These are phyloP conservation scores for Asterochloris sp. DNA, from an alignment of 139 green algal genomes.

Conservation along the genomic window DNA sequence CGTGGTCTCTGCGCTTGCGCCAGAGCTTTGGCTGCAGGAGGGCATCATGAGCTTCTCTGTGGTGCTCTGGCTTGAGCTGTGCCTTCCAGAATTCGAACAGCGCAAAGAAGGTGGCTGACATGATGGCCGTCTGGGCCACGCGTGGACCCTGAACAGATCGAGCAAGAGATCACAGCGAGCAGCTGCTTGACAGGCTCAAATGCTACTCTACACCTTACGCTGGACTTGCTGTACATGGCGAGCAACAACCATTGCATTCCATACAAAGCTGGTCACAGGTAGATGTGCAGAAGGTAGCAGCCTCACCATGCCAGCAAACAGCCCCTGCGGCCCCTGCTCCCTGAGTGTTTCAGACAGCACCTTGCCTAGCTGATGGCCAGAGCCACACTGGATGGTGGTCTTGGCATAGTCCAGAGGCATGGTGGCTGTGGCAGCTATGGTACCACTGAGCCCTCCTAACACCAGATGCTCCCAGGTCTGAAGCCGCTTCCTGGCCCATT, in stretches of 20 bases:
- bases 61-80: constrained; percentile 18
- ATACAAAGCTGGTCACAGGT: not conserved
- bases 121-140: constrained; percentile 58
- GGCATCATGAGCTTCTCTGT: constrained; percentile 10
- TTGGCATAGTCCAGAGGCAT: constrained; percentile 77
- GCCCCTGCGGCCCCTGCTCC: constrained; percentile 24
- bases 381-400: constrained; percentile 66
- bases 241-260: not conserved
- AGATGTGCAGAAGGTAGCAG: not conserved
- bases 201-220: not conserved
- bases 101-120: constrained; percentile 70
- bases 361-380: constrained; percentile 21
- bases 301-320: constrained; percentile 57
- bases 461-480: constrained; percentile 51
- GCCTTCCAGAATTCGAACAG: constrained; percentile 60
- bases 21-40: constrained; percentile 31
- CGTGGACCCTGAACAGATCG: constrained; percentile 38
- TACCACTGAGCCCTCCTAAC: constrained; percentile 57
- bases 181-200: not conserved
- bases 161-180: not conserved
- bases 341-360: constrained; percentile 11
- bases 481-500: constrained; percentile 16
- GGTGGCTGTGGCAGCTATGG: constrained; percentile 54
- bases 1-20: constrained; percentile 19
- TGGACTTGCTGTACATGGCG: not conserved